phyloP scores from a whole-genome alignment of 306 rosid species.

The Prunus persica region Prunus_persica_NCBIv2 NC_034016.1:574501-575000 shows the following conservation, averaged over 20 bases:
- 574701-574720: neutral
- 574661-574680: neutral
- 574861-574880: constrained; percentile 12
- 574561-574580: constrained; percentile 15
- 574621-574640: constrained; percentile 15
- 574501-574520: constrained; percentile 19
- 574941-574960: constrained; percentile 6
- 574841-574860: constrained; percentile 8
- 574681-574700: constrained; percentile 3
- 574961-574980: constrained; percentile 23
- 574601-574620: neutral
- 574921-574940: constrained; percentile 14
- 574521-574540: neutral
- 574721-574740: neutral
- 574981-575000: constrained; percentile 20
- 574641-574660: constrained; percentile 22
- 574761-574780: neutral
- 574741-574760: constrained; percentile 5
- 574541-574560: constrained; percentile 18
- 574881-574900: neutral
- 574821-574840: neutral
- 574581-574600: constrained; percentile 21
- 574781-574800: constrained; percentile 14
- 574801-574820: neutral
- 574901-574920: constrained; percentile 7